Percentiles rank a stretch among this genome's conserved stretches.
Conservation (phyloP, 2,329 filamentous ascomycete species). For the Pseudogymnoascus sp. region DNA sequence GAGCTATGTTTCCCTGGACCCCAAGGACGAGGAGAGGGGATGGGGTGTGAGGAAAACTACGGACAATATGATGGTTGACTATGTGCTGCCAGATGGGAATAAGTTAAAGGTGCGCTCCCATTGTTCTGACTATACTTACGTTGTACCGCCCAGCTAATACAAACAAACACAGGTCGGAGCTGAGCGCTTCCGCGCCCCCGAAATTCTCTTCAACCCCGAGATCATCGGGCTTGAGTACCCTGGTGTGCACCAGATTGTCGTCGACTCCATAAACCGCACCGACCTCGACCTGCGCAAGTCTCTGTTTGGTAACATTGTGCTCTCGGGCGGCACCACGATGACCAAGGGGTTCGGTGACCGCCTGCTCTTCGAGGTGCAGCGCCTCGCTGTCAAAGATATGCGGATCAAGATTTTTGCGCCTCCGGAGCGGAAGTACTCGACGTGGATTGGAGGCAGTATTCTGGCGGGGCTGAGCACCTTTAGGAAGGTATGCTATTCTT, state of each 20-base stretch:
- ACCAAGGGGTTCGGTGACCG: slow-evolving; percentile 96
- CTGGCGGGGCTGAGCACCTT: slow-evolving; percentile 94
- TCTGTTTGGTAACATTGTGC: slow-evolving; percentile 91
- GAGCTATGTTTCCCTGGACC: slow-evolving; percentile 83
- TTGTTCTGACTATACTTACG: background rate
- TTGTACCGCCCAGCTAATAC: background rate
- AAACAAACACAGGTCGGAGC: slow-evolving; percentile 59
- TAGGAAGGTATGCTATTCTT: slow-evolving; percentile 64
- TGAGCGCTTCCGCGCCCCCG: slow-evolving; percentile 89
- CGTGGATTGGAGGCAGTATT: slow-evolving; percentile 98
- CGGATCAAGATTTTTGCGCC: slow-evolving; percentile 98
- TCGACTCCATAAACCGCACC: slow-evolving; percentile 89
- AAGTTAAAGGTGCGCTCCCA: slow-evolving; percentile 64
- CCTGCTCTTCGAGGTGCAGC: slow-evolving; percentile 82
- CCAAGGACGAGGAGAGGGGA: slow-evolving; percentile 91
- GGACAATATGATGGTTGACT: slow-evolving; percentile 73
- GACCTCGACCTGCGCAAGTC: slow-evolving; percentile 93
- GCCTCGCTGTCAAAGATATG: slow-evolving; percentile 96
- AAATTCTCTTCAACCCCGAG: slow-evolving; percentile 96
- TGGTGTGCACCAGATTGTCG: slow-evolving; percentile 94
- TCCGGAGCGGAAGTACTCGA: slow-evolving; percentile 95
- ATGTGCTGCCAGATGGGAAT: slow-evolving; percentile 83
- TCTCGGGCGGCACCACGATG: slow-evolving; percentile 90
- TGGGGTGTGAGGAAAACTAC: slow-evolving; percentile 76
- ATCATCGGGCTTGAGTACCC: slow-evolving; percentile 95